phyloP scores from a whole-genome alignment of 1,284 basidiomycete species.

The Boletus semigastroideus region DNA sequence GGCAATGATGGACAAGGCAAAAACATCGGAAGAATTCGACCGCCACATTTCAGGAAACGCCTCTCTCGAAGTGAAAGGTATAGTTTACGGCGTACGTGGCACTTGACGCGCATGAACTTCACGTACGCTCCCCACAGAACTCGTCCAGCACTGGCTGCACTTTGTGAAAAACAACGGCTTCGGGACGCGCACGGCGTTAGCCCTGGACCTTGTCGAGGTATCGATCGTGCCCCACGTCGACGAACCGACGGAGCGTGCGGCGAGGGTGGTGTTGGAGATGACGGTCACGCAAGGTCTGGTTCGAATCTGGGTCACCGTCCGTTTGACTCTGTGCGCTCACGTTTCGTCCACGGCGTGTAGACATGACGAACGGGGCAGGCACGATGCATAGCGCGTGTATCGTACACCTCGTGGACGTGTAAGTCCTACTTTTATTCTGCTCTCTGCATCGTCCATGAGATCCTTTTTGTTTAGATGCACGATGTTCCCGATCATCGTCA shows the following conservation, averaged over 20 bases:
- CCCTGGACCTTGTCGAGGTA: slow-evolving; percentile 42
- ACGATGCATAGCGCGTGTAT: slow-evolving; percentile 54
- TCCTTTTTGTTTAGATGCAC: slow-evolving; percentile 40
- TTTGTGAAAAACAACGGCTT: slow-evolving; percentile 11
- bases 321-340: neutral
- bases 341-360: neutral
- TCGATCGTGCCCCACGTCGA: slow-evolving; percentile 44
- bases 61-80: slow-evolving; percentile 39
- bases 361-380: slow-evolving; percentile 49
- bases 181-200: slow-evolving; percentile 20
- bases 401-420: slow-evolving; percentile 52
- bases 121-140: neutral
- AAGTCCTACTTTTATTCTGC: slow-evolving; percentile 10
- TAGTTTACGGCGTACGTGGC: neutral
- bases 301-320: neutral
- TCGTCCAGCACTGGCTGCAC: slow-evolving; percentile 12
- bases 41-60: slow-evolving; percentile 44
- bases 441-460: neutral
- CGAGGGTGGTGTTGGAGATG: slow-evolving; percentile 48
- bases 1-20: slow-evolving; percentile 8
- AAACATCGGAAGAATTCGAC: neutral
- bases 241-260: slow-evolving; percentile 45
- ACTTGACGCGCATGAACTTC: neutral
- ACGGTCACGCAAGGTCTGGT: slow-evolving; percentile 46
- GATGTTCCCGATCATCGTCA: slow-evolving; percentile 40